Conservation (phyloP, 2,329 filamentous ascomycete species). For the Penicillium sclerotiorum region DNA sequence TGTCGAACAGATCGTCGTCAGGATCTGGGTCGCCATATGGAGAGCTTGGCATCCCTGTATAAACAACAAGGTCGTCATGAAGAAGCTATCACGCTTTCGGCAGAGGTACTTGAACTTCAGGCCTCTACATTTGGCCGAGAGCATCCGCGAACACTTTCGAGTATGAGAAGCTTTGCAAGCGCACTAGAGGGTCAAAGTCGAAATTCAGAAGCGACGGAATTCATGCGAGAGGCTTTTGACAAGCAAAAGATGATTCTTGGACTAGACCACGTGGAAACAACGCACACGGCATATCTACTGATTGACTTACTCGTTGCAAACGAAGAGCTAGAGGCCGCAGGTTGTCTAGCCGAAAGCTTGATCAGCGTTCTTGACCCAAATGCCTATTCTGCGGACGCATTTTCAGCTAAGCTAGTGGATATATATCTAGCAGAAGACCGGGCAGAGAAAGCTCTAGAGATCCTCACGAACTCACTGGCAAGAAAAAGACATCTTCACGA, state of each 20-base stretch:
- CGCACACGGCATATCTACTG: background rate
- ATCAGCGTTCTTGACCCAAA: background rate
- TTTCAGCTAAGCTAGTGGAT: background rate
- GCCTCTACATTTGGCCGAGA: background rate
- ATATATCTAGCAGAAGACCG: background rate
- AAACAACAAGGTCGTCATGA: background rate
- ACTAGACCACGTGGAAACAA: background rate
- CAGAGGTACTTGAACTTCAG: background rate
- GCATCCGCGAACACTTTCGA: background rate
- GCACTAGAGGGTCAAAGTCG: background rate
- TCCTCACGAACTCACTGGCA: background rate
- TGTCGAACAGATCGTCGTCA: background rate
- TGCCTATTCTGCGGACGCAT: background rate
- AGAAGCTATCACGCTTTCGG: background rate
- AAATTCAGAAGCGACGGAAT: background rate
- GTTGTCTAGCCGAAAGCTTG: background rate
- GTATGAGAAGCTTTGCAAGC: background rate
- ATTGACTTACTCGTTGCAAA: background rate
- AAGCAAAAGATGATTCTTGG: background rate
- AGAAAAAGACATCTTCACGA: background rate
- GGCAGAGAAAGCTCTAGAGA: background rate
- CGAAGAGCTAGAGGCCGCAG: background rate
- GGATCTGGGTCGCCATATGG: background rate
- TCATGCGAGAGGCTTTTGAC: background rate
- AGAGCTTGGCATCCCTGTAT: background rate